Conservation (phyloP, 768 basidiomycete species). For the Termitomyces heimii region DNA sequence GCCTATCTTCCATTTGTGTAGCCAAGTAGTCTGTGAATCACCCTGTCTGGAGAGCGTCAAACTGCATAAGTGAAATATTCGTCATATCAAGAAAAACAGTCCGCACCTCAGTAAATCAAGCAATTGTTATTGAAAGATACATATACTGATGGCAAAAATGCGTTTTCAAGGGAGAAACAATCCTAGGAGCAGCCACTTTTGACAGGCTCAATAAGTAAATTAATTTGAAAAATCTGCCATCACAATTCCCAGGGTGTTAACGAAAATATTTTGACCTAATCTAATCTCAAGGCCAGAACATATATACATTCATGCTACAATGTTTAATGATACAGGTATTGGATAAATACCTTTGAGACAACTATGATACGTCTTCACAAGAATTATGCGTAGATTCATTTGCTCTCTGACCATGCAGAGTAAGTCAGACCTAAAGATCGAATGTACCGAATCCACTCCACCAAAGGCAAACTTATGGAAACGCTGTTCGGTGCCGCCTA, state of each 20-base stretch:
- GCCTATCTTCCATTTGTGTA: conserved; percentile 57
- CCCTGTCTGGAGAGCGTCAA: neutral
- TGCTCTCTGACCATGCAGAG: neutral
- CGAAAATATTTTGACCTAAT: neutral
- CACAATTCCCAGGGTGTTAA: conserved; percentile 4
- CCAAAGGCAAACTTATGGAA: neutral
- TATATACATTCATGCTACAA: neutral
- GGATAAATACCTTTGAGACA: neutral
- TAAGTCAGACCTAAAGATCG: neutral
- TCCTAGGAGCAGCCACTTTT: neutral
- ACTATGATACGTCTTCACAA: conserved; percentile 7
- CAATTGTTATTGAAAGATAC: neutral
- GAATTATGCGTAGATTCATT: neutral
- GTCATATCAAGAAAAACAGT: too few relatives aligned
- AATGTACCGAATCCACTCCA: neutral
- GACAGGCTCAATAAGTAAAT: neutral
- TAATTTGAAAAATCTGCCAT: conserved; percentile 4
- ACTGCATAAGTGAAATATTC: neutral
- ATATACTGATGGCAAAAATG: neutral
- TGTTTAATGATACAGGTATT: neutral
- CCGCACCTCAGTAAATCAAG: neutral
- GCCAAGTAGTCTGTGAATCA: neutral
- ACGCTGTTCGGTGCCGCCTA: neutral
- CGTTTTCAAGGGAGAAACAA: neutral
- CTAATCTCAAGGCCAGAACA: neutral